These are phyloP conservation scores for Erodium moschatum DNA, from an alignment of 441 rosid species.

Conservation along the genomic window DNA sequence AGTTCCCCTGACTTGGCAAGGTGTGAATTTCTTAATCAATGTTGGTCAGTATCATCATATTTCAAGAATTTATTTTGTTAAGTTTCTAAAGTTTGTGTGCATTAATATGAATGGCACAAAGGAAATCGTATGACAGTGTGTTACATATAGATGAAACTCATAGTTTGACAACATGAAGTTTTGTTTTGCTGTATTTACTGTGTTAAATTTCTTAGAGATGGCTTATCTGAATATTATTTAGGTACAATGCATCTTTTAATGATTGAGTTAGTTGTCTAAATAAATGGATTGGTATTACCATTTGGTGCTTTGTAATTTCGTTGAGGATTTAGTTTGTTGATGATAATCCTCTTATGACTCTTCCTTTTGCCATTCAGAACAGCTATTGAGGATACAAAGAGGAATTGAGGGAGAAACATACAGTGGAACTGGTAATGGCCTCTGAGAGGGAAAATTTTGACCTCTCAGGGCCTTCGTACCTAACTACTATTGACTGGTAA, in stretches of 20 bases:
- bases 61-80: background rate
- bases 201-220: background rate
- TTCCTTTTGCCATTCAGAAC: conserved; percentile 22
- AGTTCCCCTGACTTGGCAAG: background rate
- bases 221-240: background rate
- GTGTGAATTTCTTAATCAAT: background rate
- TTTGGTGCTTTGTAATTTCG: background rate
- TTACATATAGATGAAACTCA: background rate
- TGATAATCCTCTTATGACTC: background rate
- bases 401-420: conserved; percentile 11
- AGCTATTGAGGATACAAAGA: conserved; percentile 13
- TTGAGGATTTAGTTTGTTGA: background rate
- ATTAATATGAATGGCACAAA: background rate
- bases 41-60: background rate
- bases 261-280: background rate
- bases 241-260: background rate
- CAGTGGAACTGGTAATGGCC: conserved; percentile 21
- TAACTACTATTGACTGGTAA: conserved; percentile 65
- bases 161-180: background rate
- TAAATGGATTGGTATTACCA: background rate
- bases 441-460: conserved; percentile 44
- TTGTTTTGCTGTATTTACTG: background rate
- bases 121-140: background rate
- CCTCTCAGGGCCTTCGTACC: conserved; percentile 39
- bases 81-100: background rate